Evolutionary conservation across 148 eudicot genomes (phyloP), one percentile per base, ranked within the genome.

Genomic region (Polygonum maritimum): DNA sequence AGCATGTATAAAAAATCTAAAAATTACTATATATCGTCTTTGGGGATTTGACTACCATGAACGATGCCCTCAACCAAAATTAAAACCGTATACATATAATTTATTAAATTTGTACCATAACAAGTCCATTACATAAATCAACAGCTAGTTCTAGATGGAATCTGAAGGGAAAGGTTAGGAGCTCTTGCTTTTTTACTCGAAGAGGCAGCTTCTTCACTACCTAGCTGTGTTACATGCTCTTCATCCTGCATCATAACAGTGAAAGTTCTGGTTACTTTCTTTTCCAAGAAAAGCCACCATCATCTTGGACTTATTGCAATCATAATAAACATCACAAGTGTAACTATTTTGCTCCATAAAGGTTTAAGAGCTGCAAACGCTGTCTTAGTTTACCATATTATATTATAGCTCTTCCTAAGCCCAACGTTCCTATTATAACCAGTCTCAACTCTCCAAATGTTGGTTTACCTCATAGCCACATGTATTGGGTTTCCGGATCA

Each of bases 81-180:
- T n/a, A n/a, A n/a, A n/a, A n/a, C n/a, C n/a, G n/a, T n/a, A n/a
- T n/a, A n/a, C n/a, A n/a, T n/a, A n/a, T n/a, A n/a, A n/a, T n/a
- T n/a, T n/a, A n/a, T n/a, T n/a, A n/a, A n/a, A n/a, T n/a, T n/a
- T n/a, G n/a, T n/a, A n/a, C n/a, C n/a, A n/a, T n/a, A n/a, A 81
- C 86, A 38, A 82, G 85, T 69, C 84, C 79, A 70, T 79, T 87
- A 75, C 80, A 82, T 69, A 86, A 84, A 38, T 83, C 78, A 49
- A 75, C 51, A n/a, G n/a, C n/a, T n/a, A 74, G 87, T 84, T 77
- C 84, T 89, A 10, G 92, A 79, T 62, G 97, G 98, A 76, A 92
- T 86, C 80, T 89, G 90, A 77, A 92, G 96, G 79, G 89, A 89
- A 72, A 90, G 90, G 54, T 82, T 86, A 22, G 87, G 77, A 69